Evolutionary conservation across 2,329 filamentous ascomycete species (phyloP), one percentile per base, ranked within the genome.

Genomic region (Cryphonectria carpinicola): DNA sequence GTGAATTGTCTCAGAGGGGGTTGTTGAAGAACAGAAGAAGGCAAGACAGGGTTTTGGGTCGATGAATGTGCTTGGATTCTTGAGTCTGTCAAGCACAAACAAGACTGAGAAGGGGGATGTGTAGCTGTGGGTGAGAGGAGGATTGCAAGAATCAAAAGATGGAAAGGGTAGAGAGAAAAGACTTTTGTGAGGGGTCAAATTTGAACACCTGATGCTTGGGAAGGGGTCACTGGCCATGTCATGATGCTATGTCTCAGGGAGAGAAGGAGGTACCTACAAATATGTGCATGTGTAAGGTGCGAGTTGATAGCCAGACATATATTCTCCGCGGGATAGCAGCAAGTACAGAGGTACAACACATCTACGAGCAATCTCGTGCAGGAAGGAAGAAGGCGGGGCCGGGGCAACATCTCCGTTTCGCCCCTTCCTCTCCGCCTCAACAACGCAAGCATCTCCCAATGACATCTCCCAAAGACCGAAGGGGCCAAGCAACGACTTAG

Each of bases 281-380:
- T 49, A 17, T 46, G n/a, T 54, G 64, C 32, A 56, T 32, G 46
- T 28, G 61, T 68, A 67, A 65, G 61, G 65, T 43, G 54, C 61
- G 61, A 68, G 7, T 28, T 28, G 41, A 37, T 39, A 7, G 19
- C 54, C 67, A 67, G 52, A 71, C 41, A 61, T 60, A 64, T 52
- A 54, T 52, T 32, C 46, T 28, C 7, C 35, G 8, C 13, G 8
- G 7, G 22, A 7, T n/a, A 13, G 8, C n/a, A 46, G 25, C 2
- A 17, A 39, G 67, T 22, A 52, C 22, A 22, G 39, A 65, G 32
- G 39, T 41, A 39, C 46, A 28, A 63, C 37, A n/a, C 39, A 63
- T 14, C 10, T 7, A 28, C 19, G 37, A 8, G 25, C n/a, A 22
- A 62, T 28, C 28, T 67, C 66, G 49, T 41, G 11, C 6, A 37